Percentiles rank a stretch among this genome's conserved stretches.
Evolutionary conservation across 768 basidiomycete genomes (phyloP).

Genomic region (Mrakia gelida): DNA sequence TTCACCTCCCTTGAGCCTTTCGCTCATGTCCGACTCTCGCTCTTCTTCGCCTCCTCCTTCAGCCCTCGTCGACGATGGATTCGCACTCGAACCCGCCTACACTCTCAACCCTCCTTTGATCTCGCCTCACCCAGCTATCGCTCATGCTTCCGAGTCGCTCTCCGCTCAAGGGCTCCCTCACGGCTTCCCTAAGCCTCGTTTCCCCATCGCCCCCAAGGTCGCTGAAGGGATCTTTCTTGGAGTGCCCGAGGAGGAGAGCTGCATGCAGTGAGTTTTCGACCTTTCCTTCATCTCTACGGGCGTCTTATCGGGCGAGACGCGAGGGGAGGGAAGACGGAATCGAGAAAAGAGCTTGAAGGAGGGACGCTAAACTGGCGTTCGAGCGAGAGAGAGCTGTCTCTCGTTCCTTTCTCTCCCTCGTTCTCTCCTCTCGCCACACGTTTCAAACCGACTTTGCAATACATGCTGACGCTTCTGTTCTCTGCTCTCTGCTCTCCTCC

Average conservation of each 20-base stretch:
- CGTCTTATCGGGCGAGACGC: too few species aligned
- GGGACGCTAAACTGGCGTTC: neutral
- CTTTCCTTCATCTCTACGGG: neutral
- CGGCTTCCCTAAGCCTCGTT: neutral
- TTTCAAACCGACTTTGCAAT: neutral
- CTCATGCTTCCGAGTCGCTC: neutral
- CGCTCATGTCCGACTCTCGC: neutral
- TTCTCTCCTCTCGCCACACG: neutral
- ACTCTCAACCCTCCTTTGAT: slow-evolving; percentile 6
- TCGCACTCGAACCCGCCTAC: slow-evolving; percentile 14
- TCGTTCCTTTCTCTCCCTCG: neutral
- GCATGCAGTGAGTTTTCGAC: slow-evolving; percentile 19
- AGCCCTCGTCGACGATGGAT: slow-evolving; percentile 25
- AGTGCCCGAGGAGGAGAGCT: slow-evolving; percentile 14
- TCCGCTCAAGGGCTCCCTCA: neutral
- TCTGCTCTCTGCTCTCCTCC: neutral
- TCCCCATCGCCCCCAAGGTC: slow-evolving; percentile 28
- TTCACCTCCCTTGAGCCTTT: neutral
- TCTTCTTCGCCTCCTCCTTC: neutral
- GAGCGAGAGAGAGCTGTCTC: neutral
- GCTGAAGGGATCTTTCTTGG: slow-evolving; percentile 28
- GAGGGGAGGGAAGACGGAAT: neutral
- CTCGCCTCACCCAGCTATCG: slow-evolving; percentile 19
- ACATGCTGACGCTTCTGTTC: too few species aligned
- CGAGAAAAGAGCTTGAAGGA: neutral